Base-by-base conservation (phyloP, 163 green algal genomes). In the Scenedesmus sp. region DNA sequence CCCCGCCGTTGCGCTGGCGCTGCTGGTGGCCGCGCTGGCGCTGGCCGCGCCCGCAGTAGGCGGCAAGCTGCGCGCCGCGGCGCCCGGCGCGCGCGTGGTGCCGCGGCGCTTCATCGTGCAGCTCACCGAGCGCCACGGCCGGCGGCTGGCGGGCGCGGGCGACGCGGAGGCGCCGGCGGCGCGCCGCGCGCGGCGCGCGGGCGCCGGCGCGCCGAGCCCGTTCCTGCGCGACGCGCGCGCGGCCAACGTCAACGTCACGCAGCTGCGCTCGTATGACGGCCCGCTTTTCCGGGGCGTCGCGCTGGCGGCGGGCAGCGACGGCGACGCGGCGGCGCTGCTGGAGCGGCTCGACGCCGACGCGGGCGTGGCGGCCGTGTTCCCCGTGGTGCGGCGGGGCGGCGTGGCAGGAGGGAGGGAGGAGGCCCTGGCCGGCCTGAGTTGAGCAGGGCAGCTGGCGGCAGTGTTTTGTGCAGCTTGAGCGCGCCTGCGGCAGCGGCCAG, bases 41-140 rank as follows among this genome's bases (percentile, higher is more conserved):
- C n/a, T n/a, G n/a, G n/a, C n/a, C n/a, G n/a, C n/a, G n/a, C n/a
- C n/a, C n/a, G n/a, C n/a, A n/a, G n/a, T n/a, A n/a, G n/a, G n/a
- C n/a, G n/a, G 65, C n/a, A 74, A 74, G 39, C 36, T 74, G 28
- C 65, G 62, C 45, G 45, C 60, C 47, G 65, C 39, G 11, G n/a
- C 65, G 22, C 26, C 42, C 13, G 4, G 36, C 2, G 31, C 63
- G 13, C 63, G 4, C 26, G 44, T 73, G 3, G 51, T 73, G 28
- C 63, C 63, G 28, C 11, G 44, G 6, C 44, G 20, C 2, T 73
- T 33, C 63, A 74, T 74, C 11, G 47, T 74, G 20, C 65, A 74
- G 29, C 17, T 74, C 14, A n/a, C n/a, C n/a, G n/a, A n/a, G n/a
- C n/a, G n/a, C n/a, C n/a, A n/a, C n/a, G n/a, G n/a, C n/a, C n/a